Base-by-base conservation (phyloP, 345 rosid species). In the Moringa oleifera region DNA sequence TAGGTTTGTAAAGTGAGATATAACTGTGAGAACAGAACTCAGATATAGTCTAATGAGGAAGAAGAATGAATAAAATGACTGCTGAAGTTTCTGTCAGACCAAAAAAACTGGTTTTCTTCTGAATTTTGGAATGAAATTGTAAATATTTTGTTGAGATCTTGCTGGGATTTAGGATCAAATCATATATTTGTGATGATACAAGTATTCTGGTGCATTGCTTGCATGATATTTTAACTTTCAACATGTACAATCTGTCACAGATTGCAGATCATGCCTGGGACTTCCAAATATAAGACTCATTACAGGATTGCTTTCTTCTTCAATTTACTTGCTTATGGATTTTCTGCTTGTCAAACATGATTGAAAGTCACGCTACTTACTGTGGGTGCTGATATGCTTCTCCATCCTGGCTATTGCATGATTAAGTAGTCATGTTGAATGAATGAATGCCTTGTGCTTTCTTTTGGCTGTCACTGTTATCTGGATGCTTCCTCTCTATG, bases 341-440 rank as follows among this genome's bases (percentile, higher is more conserved):
- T 28, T 28, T 28, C 33, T 41, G 13, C 47, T 9, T 41, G 12
- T 11, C 1, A 7, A 4, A 41, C 47, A 11, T 9, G 12, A 41
- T 1, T 41, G 1, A 22, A 10, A 20, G 8, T 20, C 18, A 7
- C 28, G 22, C 55, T n/a, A 63, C 10, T 53, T 59, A 19, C 58
- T 64, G 57, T 57, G 57, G 53, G 45, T 36, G 63, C 11, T 62
- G 47, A 9, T 53, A 9, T 11, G 47, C 47, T 41, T 41, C 13
- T 11, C 47, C 13, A 41, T 16, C 47, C 17, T 41, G 2, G 17
- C 47, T 7, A 41, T 41, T 41, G 47, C 47, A 33, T 33, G 47
- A 15, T 41, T 41, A 41, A 41, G 47, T 41, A 16, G 47, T 41
- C 12, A 28, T 74, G 22, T 63, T 59, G 59, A 58, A 56, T 65